phyloP scores from a whole-genome alignment of 495 filamentous ascomycete genomes.

The Rhizodiscina lignyota region DNA sequence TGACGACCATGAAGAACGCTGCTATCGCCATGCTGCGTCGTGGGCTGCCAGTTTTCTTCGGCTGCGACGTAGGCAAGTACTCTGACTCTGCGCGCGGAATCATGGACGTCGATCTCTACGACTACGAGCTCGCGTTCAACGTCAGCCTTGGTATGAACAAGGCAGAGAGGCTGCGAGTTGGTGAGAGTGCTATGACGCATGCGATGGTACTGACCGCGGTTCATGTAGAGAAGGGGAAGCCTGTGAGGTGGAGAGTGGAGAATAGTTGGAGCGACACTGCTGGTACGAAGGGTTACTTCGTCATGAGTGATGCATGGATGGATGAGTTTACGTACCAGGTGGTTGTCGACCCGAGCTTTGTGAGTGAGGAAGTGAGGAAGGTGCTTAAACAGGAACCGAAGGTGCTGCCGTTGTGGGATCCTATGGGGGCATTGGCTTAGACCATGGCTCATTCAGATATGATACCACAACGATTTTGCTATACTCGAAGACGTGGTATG shows the following conservation, averaged over 20 bases:
- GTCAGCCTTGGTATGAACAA: constrained; percentile 54
- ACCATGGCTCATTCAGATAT: too few relatives aligned
- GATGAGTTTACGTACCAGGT: constrained; percentile 76
- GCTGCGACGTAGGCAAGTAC: constrained; percentile 73
- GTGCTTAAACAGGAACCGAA: constrained; percentile 51
- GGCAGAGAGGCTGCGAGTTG: constrained; percentile 47
- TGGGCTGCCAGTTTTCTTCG: constrained; percentile 73
- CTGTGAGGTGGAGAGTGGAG: constrained; percentile 68
- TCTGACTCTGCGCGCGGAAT: constrained; percentile 46
- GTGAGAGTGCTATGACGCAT: constrained; percentile 71
- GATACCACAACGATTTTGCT: too few relatives aligned
- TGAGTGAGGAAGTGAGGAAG: constrained; percentile 46
- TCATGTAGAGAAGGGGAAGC: constrained; percentile 45
- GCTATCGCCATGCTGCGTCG: constrained; percentile 60
- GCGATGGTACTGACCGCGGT: constrained; percentile 83
- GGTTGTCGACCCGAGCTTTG: constrained; percentile 60
- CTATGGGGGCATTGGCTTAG: constrained; percentile 68
- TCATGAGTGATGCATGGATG: constrained; percentile 81
- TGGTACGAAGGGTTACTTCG: constrained; percentile 65
- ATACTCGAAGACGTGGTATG: too few relatives aligned
- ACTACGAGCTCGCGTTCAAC: constrained; percentile 68
- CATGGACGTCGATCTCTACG: constrained; percentile 56
- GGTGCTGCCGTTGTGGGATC: constrained; percentile 70
- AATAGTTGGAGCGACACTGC: constrained; percentile 58
- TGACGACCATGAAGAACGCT: constrained; percentile 49